Evolutionary conservation across 208 protist genomes (phyloP), one percentile per base, ranked within the genome.

Genomic region (Leishmania mexicana): DNA sequence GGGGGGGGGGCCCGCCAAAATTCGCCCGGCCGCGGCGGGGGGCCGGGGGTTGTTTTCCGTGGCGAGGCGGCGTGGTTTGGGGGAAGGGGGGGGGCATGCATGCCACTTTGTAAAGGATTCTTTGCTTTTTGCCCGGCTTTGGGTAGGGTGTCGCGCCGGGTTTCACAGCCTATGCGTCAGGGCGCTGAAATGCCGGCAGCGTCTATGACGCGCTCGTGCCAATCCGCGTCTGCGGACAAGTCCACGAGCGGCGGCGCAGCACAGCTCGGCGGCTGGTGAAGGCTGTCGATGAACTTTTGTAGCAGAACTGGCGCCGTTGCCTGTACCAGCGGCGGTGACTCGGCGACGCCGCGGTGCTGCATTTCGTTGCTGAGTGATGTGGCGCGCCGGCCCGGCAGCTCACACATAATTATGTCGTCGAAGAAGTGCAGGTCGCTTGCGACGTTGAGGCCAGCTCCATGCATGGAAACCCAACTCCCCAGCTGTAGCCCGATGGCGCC

Each of bases 381-480:
- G 8, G 95, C 93, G 19, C 80, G 79, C 53, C 88, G 82, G 6
- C 86, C 91, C 0, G 92, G 92, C 76, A 97, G 83, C 65, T 97
- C 94, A 70, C 95, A 98, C 92, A 97, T 96, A 21, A 97, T 71
- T 68, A 98, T 96, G 57, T 88, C 74, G 65, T 96, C 86, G 67
- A 97, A 97, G 77, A 91, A 91, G 58, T 73, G 58, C 54, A 96
- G 76, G 54, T 96, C 88, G 60, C 87, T 90, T 60, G 72, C 75
- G 5, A 98, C 85, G 81, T 98, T 98, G 80, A 97, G 83, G 57
- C 92, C 85, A 1, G 85, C 85, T 2, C 94, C 95, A 80, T 98
- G 95, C 95, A 98, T 98, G 2, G 94, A 96, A 5, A 96, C 90
- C 93, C 93, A 98, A 72, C 87, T 96, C 11, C 92, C 91, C 1